phyloP scores from a whole-genome alignment of 441 rosid species.

The Jatropha podagrica region DNA sequence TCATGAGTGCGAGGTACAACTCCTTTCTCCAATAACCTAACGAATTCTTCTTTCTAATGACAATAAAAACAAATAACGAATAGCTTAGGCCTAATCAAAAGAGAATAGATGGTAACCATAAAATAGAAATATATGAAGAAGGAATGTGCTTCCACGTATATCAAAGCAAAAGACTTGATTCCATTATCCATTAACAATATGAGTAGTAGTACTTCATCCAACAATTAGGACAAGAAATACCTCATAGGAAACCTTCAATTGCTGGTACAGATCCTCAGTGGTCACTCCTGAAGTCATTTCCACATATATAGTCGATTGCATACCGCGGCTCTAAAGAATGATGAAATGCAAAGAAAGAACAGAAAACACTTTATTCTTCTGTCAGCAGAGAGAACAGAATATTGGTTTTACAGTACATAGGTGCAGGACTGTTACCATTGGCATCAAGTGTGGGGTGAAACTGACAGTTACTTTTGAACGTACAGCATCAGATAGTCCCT shows the following conservation, averaged over 20 bases:
- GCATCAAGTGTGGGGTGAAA: constrained; percentile 98
- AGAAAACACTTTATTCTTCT: background rate
- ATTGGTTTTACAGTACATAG: background rate
- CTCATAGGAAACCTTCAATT: constrained; percentile 47
- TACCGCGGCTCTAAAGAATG: constrained; percentile 70
- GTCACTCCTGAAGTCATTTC: constrained; percentile 59
- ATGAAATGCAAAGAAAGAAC: constrained; percentile 1
- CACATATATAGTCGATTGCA: constrained; percentile 73
- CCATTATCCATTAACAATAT: background rate
- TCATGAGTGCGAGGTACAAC: constrained; percentile 76
- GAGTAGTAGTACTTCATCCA: background rate
- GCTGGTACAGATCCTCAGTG: constrained; percentile 49
- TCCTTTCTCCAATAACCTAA: constrained; percentile 68
- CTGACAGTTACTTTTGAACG: constrained; percentile 76
- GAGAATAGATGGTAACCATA: background rate
- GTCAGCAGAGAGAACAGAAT: constrained; percentile 17
- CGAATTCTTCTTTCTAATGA: constrained; percentile 79
- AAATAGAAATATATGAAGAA: background rate
- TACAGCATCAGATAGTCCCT: constrained; percentile 81
- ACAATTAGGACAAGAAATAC: constrained; percentile 29
- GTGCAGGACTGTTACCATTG: constrained; percentile 55
- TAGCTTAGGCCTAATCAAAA: constrained; percentile 2
- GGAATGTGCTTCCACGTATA: background rate
- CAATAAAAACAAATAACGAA: background rate
- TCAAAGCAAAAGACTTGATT: background rate